phyloP scores from a whole-genome alignment of 208 protist genomes.

The Balamuthia mandrillaris region DNA sequence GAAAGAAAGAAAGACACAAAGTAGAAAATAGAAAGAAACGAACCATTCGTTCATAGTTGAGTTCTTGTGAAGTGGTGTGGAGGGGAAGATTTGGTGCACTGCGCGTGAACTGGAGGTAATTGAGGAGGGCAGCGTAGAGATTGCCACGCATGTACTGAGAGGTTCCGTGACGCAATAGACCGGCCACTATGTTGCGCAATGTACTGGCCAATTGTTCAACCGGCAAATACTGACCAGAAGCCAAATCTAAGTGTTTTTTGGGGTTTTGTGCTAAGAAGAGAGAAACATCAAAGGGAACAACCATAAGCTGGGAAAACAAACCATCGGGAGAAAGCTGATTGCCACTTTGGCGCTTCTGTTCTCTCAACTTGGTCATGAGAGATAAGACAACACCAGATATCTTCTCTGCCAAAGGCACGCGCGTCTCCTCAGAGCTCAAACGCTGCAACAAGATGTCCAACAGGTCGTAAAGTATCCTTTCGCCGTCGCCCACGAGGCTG shows the following conservation, averaged over 20 bases:
- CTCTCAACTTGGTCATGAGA: slow-evolving; percentile 15
- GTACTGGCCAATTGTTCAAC: neutral
- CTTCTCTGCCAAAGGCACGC: neutral
- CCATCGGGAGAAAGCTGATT: neutral
- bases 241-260: too few species aligned
- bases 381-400: slow-evolving; percentile 27
- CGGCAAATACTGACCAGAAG: neutral
- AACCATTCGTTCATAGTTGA: neutral
- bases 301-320: slow-evolving; percentile 7
- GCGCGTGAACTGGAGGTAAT: slow-evolving; percentile 37
- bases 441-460: neutral
- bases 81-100: neutral
- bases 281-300: too few species aligned
- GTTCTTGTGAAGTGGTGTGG: neutral
- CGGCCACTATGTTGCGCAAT: neutral
- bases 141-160: slow-evolving; percentile 14
- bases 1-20: neutral
- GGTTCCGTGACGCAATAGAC: neutral
- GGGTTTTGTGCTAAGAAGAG: too few species aligned
- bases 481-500: neutral
- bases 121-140: slow-evolving; percentile 19
- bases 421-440: neutral
- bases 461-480: slow-evolving; percentile 25
- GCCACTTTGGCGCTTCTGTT: neutral
- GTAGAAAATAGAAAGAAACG: neutral